phyloP scores from a whole-genome alignment of 106 monocot species.

The Hemerocallis citrina region DNA sequence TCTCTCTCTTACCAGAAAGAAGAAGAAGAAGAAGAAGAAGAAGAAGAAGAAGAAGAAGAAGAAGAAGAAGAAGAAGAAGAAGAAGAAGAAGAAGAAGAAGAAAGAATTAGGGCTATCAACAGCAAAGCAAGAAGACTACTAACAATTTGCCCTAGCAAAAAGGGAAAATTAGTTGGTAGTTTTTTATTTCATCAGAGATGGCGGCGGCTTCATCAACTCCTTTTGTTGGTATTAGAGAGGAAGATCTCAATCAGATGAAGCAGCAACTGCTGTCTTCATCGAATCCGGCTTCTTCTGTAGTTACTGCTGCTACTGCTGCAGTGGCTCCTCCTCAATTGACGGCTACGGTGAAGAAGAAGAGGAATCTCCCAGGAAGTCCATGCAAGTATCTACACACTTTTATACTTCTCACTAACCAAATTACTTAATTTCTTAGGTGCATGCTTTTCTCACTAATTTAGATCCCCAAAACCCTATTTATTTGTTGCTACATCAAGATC shows the following conservation, averaged over 20 bases:
- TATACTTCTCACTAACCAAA: too few species aligned
- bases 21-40: too few species aligned
- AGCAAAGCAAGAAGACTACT: neutral
- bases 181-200: conserved; percentile 36
- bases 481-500: too few species aligned
- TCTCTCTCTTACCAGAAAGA: neutral
- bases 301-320: neutral
- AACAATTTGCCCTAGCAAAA: conserved; percentile 3
- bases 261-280: conserved; percentile 6
- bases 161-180: conserved; percentile 1
- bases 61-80: too few species aligned
- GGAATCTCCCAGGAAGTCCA: conserved; percentile 55
- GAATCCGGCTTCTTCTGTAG: neutral
- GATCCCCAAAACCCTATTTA: too few species aligned
- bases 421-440: neutral
- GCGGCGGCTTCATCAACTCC: conserved; percentile 29
- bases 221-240: conserved; percentile 32
- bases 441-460: neutral
- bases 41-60: too few species aligned
- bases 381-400: conserved; percentile 45
- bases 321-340: too few species aligned
- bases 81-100: too few species aligned
- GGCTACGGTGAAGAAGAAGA: conserved; percentile 48
- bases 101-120: neutral
- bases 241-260: conserved; percentile 20